Conservation (phyloP, 345 rosid genomes). For the Lepidium aucheri region DNA sequence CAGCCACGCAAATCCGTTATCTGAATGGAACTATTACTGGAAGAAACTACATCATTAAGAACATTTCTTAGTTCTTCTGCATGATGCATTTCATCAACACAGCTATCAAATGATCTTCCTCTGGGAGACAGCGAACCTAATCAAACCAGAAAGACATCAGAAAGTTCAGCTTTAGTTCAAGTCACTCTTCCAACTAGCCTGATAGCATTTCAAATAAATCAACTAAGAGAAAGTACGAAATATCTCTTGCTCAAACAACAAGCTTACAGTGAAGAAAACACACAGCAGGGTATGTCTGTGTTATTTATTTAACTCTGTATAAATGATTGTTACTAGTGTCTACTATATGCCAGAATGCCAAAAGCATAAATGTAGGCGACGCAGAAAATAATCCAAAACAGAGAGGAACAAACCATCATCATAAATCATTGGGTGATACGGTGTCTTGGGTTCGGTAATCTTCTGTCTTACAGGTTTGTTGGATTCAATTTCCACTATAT, state of each 20-base stretch:
- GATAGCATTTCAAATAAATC: neutral
- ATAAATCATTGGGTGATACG: conserved; percentile 87
- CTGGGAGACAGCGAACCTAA: conserved; percentile 60
- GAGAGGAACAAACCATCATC: conserved; percentile 60
- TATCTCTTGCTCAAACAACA: neutral
- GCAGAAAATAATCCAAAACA: neutral
- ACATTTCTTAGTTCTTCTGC: conserved; percentile 61
- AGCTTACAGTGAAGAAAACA: neutral
- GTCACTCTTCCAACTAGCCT: neutral
- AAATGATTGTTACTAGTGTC: neutral
- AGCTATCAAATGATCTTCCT: conserved; percentile 47
- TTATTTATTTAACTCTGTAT: neutral
- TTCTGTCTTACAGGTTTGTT: conserved; percentile 95
- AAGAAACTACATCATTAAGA: conserved; percentile 66
- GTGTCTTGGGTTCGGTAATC: conserved; percentile 98
- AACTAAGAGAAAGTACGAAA: neutral
- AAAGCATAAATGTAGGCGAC: neutral
- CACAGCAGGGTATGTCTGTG: neutral
- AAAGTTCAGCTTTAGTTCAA: neutral
- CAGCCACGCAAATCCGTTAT: conserved; percentile 42
- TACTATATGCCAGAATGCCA: neutral
- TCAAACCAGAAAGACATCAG: neutral
- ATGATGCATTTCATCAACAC: conserved; percentile 41
- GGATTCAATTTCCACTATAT: conserved; percentile 85
- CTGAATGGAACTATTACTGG: conserved; percentile 41